Evolutionary conservation across 2,329 filamentous ascomycete species (phyloP), one percentile per base, ranked within the genome.

Genomic region (Dryadomyces quercus-mongolicae): DNA sequence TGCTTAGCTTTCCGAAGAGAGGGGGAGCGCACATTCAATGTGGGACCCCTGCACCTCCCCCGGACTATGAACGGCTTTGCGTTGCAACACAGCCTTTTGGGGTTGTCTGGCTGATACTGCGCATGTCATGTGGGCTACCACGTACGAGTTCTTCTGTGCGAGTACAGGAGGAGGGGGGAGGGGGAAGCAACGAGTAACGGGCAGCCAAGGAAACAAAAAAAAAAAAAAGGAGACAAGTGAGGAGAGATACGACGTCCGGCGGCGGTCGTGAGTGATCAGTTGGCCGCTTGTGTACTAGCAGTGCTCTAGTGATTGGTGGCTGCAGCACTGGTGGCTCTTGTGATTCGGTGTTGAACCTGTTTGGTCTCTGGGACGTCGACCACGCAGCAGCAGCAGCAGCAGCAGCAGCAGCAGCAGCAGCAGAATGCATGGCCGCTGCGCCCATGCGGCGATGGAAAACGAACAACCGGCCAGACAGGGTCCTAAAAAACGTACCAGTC

Each of bases 51-150:
- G 38, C 40, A 31, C 15, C 21, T 52, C 50, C 50, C 51, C 51
- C 51, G 40, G 51, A 47, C 36, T 47, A 47, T 46, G 50, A 40
- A 42, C 44, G 36, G 12, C 46, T 31, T 31, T 44, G 46, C 46
- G 48, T 47, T 49, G 52, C 46, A 54, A 49, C 52, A 40, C 52
- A 22, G 15, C 51, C 20, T 13, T 47, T 42, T 43, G 7, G 34
- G 43, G 43, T 21, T 22, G 48, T 34, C 43, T 18, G 43, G 21
- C 43, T 22, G 25, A 45, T 45, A 45, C 18, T 21, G 43, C 43
- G 20, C 43, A 45, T 45, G 21, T 45, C 20, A 20, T 12, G 43
- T 18, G 43, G 5, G 43, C n/a, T 12, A 18, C 43, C 25, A 45
- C 21, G 18, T 22, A 22, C 12, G 18, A 45, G 25, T 31, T 31